Conservation (phyloP, 2,329 filamentous ascomycete species). For the Colletotrichum acutatum region DNA sequence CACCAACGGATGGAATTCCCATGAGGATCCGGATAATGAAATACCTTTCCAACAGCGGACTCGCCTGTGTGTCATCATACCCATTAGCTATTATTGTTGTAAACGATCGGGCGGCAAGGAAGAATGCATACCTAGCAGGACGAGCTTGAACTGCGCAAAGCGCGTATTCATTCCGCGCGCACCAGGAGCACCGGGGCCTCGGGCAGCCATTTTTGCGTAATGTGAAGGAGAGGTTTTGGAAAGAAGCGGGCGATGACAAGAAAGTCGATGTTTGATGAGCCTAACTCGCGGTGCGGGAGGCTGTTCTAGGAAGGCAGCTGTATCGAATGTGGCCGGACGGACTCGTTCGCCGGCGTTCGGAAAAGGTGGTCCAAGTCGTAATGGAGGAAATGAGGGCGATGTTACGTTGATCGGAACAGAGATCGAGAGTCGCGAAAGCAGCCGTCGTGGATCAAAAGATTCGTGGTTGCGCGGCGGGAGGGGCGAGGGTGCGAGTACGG, state of each 20-base stretch:
- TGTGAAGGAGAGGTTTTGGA: constrained; percentile 38
- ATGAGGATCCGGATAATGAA: not conserved
- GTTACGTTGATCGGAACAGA: not conserved
- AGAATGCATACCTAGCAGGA: constrained; percentile 82
- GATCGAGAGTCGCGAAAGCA: not conserved
- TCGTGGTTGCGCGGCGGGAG: constrained; percentile 27
- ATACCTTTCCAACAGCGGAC: constrained; percentile 98
- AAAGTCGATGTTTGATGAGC: constrained; percentile 9
- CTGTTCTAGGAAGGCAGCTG: not conserved
- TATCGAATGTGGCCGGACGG: constrained; percentile 19
- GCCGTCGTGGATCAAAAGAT: constrained; percentile 14
- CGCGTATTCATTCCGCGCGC: constrained; percentile 77
- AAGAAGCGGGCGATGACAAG: constrained; percentile 36
- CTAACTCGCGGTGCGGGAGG: not conserved
- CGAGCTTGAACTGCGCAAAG: constrained; percentile 99
- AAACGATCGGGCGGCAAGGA: not conserved
- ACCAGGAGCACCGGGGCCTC: constrained; percentile 66
- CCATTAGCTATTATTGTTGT: constrained; percentile 14
- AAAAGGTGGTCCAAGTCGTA: not conserved
- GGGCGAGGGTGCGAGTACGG: constrained; percentile 12
- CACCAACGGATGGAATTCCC: constrained; percentile 7
- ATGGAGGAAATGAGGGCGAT: not conserved
- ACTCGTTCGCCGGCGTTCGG: not conserved
- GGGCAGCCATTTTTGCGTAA: constrained; percentile 78
- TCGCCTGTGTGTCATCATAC: constrained; percentile 73